Conservation (phyloP, 176 grass and related monocot species). For the Cenchrus purpureus region DNA sequence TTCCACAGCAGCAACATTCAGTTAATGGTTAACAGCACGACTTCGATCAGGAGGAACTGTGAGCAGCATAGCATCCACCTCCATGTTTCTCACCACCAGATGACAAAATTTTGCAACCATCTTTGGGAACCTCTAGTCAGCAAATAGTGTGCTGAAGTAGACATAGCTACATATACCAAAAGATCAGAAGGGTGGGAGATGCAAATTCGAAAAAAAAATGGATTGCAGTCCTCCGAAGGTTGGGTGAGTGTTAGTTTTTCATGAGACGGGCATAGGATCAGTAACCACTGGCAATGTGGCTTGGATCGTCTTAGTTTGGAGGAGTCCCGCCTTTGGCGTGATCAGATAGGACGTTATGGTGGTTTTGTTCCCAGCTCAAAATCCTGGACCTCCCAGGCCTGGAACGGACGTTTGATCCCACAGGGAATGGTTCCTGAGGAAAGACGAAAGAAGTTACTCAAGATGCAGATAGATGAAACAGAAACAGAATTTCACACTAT, state of each 20-base stretch:
- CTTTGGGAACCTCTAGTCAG: constrained; percentile 1
- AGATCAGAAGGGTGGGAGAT: neutral
- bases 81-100: constrained; percentile 27
- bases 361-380: constrained; percentile 67
- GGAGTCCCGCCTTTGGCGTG: constrained; percentile 39
- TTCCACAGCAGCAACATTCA: constrained; percentile 26
- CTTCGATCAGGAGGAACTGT: constrained; percentile 26
- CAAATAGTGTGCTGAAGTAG: constrained; percentile 10
- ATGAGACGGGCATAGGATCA: constrained; percentile 25
- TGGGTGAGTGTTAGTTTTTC: constrained; percentile 50
- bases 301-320: constrained; percentile 33
- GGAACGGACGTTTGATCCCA: constrained; percentile 74
- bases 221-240: constrained; percentile 35
- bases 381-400: constrained; percentile 74
- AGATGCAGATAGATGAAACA: neutral
- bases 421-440: constrained; percentile 84
- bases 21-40: constrained; percentile 42
- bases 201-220: constrained; percentile 13
- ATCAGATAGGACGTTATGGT: constrained; percentile 47
- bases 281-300: constrained; percentile 49
- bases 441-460: neutral
- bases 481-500: neutral
- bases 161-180: constrained; percentile 29
- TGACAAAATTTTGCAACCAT: constrained; percentile 38
- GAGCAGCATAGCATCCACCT: constrained; percentile 20